A percentile compares a stretch with the other conserved stretches of the same genome.
Conservation (phyloP, 805 yeast species). For the Saccharomycopsis fibuligera region DNA sequence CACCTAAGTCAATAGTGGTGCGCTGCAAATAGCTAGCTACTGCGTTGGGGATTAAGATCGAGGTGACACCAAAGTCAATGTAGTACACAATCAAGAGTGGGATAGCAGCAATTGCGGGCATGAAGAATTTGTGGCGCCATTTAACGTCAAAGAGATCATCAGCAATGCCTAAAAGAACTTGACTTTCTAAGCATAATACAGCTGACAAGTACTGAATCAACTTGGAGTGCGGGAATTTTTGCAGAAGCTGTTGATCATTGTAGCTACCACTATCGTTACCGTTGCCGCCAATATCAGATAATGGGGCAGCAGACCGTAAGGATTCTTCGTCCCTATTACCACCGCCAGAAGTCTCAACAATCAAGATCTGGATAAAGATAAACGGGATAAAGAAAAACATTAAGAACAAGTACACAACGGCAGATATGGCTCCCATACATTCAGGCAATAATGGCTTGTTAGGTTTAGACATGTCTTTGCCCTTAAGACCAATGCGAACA, state of each 20-base stretch:
- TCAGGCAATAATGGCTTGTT: slow-evolving; percentile 78
- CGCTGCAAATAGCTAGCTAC: slow-evolving; percentile 32
- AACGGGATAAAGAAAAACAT: slow-evolving; percentile 87
- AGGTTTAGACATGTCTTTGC: slow-evolving; percentile 76
- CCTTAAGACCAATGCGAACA: slow-evolving; percentile 73
- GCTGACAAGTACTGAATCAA: slow-evolving; percentile 84
- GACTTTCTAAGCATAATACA: slow-evolving; percentile 73
- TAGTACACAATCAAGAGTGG: slow-evolving; percentile 89
- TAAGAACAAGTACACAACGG: slow-evolving; percentile 69
- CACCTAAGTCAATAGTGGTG: slow-evolving; percentile 61
- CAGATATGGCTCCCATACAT: slow-evolving; percentile 85
- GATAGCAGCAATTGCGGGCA: slow-evolving; percentile 91
- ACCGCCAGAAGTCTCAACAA: slow-evolving; percentile 51
- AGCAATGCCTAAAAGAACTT: slow-evolving; percentile 78
- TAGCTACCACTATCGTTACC: slow-evolving; percentile 4
- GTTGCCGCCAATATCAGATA: not conserved
- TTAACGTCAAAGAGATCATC: slow-evolving; percentile 94
- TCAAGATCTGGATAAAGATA: slow-evolving; percentile 70
- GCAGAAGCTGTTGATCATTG: not conserved
- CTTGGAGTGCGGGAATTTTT: slow-evolving; percentile 67
- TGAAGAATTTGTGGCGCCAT: slow-evolving; percentile 95
- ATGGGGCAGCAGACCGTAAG: not conserved
- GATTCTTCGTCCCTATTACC: slow-evolving; percentile 44
- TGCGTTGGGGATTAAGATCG: slow-evolving; percentile 73
- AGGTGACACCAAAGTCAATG: slow-evolving; percentile 89